phyloP scores from a whole-genome alignment of 805 yeast genomes.

The Maudiozyma bulderi region DNA sequence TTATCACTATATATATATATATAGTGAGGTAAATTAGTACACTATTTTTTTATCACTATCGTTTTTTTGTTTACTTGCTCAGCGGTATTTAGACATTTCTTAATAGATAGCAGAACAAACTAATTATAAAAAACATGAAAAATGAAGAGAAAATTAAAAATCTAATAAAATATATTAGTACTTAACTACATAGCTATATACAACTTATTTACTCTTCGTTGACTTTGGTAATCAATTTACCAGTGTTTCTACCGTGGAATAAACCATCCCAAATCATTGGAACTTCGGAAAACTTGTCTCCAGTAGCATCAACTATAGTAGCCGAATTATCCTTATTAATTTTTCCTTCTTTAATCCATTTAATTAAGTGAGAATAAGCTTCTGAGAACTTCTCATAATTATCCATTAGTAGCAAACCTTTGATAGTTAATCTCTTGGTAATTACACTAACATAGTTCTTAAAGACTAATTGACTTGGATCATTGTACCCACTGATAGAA shows the following conservation, averaged over 20 bases:
- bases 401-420: slow-evolving; percentile 47
- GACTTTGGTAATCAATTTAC: slow-evolving; percentile 43
- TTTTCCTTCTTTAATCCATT: slow-evolving; percentile 34
- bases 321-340: slow-evolving; percentile 32
- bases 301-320: slow-evolving; percentile 34
- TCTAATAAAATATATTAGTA: too few species aligned
- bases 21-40: too few species aligned
- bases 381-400: slow-evolving; percentile 30
- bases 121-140: background rate
- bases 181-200: too few species aligned
- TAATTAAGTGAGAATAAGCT: slow-evolving; percentile 30
- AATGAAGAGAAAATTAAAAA: background rate
- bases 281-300: slow-evolving; percentile 34
- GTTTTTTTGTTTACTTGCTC: background rate
- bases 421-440: slow-evolving; percentile 40
- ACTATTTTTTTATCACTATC: background rate
- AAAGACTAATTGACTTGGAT: slow-evolving; percentile 30
- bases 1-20: too few species aligned
- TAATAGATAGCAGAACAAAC: background rate
- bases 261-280: slow-evolving; percentile 41
- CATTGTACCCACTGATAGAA: slow-evolving; percentile 50
- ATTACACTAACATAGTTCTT: slow-evolving; percentile 37
- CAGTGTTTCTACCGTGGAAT: slow-evolving; percentile 38
- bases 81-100: background rate
- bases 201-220: slow-evolving; percentile 11